Evolutionary conservation across 163 green algal species (phyloP).

Genomic region (Coccomyxa subellipsoidea): DNA sequence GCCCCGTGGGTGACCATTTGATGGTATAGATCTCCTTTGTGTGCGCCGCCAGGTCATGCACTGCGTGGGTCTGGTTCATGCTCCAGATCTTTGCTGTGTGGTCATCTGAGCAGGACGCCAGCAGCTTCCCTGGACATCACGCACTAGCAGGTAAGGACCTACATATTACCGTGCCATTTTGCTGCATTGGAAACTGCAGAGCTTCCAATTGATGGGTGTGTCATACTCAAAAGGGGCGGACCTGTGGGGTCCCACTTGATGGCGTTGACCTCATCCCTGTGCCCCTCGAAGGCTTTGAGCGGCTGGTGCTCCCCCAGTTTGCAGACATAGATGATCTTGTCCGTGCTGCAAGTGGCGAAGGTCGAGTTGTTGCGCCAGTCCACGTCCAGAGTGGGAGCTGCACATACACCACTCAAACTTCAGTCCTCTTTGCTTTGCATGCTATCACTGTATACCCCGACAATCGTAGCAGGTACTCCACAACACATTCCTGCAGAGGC

Average conservation of each 20-base stretch:
- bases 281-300: slow-evolving; percentile 70
- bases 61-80: slow-evolving; percentile 42
- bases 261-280: slow-evolving; percentile 86
- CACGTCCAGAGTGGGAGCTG: slow-evolving; percentile 82
- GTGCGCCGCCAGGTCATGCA: slow-evolving; percentile 70
- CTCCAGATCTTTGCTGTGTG: slow-evolving; percentile 71
- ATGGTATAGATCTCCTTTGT: slow-evolving; percentile 88
- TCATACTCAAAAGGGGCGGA: not conserved
- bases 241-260: slow-evolving; percentile 46
- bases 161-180: not conserved
- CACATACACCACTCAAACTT: not conserved
- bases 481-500: too few species aligned
- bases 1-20: slow-evolving; percentile 60
- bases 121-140: slow-evolving; percentile 41
- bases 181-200: too few species aligned
- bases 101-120: slow-evolving; percentile 87
- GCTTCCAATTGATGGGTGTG: too few species aligned
- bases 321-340: slow-evolving; percentile 83
- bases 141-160: not conserved
- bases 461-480: too few species aligned
- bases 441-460: too few species aligned
- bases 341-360: slow-evolving; percentile 86
- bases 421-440: too few species aligned
- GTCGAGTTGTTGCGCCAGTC: slow-evolving; percentile 82
- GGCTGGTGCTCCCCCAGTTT: slow-evolving; percentile 59